phyloP scores from a whole-genome alignment of 352 stramenopile species.

The Globisporangium nunn region DNA sequence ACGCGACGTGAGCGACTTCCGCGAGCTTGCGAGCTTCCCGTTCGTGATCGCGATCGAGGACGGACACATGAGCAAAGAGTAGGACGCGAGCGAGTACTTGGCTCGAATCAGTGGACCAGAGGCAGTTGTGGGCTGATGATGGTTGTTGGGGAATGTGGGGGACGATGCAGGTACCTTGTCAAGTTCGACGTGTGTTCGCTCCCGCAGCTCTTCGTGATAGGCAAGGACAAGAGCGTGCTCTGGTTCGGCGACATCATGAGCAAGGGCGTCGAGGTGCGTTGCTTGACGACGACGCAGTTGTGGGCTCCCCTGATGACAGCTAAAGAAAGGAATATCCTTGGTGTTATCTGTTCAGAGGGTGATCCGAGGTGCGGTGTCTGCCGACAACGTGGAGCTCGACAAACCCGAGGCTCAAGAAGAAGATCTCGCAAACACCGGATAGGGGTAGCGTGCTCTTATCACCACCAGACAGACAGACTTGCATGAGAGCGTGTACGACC shows the following conservation, averaged over 20 bases:
- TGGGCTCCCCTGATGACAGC: not conserved
- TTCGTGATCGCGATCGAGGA: constrained; percentile 68
- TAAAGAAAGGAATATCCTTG: not conserved
- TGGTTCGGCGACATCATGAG: constrained; percentile 46
- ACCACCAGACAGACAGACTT: not conserved
- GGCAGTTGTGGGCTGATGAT: not conserved
- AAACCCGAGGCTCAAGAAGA: not conserved
- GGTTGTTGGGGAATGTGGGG: not conserved
- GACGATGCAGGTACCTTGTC: constrained; percentile 41
- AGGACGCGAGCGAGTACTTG: not conserved
- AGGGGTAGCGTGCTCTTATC: not conserved
- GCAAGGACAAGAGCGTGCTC: constrained; percentile 44
- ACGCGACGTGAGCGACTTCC: constrained; percentile 44
- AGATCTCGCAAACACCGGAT: not conserved
- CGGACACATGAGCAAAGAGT: constrained; percentile 66
- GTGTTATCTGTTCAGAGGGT: constrained; percentile 8
- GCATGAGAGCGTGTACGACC: not conserved
- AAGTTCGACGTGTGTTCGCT: constrained; percentile 49
- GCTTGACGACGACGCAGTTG: too few species aligned
- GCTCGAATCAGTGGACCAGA: not conserved
- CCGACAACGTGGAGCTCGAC: constrained; percentile 19
- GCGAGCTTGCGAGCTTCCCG: constrained; percentile 34
- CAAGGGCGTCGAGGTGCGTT: constrained; percentile 28
- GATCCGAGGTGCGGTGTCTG: constrained; percentile 26
- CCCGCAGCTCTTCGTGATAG: constrained; percentile 52